phyloP scores from a whole-genome alignment of 352 stramenopile genomes.

The Globisporangium solare region DNA sequence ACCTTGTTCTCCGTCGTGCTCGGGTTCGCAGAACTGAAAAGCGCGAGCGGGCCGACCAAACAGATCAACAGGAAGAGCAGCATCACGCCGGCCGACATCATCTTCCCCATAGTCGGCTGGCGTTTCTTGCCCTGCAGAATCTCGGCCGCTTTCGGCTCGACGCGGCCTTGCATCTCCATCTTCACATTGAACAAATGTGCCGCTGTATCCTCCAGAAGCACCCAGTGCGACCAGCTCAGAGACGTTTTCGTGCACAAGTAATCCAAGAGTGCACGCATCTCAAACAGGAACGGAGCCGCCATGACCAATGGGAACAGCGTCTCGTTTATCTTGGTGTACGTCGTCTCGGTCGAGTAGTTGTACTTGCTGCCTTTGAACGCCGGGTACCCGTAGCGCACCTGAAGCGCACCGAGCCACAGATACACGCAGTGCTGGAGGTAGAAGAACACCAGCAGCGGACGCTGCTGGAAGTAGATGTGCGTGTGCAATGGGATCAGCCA shows the following conservation, averaged over 20 bases:
- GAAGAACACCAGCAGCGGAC: constrained; percentile 61
- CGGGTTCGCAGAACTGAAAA: constrained; percentile 87
- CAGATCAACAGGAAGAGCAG: constrained; percentile 74
- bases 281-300: constrained; percentile 81
- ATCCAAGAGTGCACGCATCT: constrained; percentile 82
- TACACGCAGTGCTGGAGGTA: constrained; percentile 80
- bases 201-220: constrained; percentile 78
- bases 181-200: constrained; percentile 79
- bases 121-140: constrained; percentile 77
- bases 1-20: constrained; percentile 72
- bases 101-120: constrained; percentile 58
- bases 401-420: constrained; percentile 68
- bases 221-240: constrained; percentile 74
- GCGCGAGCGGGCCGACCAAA: constrained; percentile 64
- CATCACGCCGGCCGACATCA: constrained; percentile 74
- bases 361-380: constrained; percentile 79
- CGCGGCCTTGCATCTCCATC: constrained; percentile 69
- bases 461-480: constrained; percentile 78
- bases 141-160: constrained; percentile 38
- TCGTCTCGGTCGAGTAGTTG: constrained; percentile 55
- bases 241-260: constrained; percentile 87
- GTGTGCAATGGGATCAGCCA: constrained; percentile 70
- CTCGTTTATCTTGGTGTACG: constrained; percentile 49
- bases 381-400: constrained; percentile 85
- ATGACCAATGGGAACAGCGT: constrained; percentile 73